phyloP scores from a whole-genome alignment of 352 stramenopile genomes.

The Elongisporangium senticosum region DNA sequence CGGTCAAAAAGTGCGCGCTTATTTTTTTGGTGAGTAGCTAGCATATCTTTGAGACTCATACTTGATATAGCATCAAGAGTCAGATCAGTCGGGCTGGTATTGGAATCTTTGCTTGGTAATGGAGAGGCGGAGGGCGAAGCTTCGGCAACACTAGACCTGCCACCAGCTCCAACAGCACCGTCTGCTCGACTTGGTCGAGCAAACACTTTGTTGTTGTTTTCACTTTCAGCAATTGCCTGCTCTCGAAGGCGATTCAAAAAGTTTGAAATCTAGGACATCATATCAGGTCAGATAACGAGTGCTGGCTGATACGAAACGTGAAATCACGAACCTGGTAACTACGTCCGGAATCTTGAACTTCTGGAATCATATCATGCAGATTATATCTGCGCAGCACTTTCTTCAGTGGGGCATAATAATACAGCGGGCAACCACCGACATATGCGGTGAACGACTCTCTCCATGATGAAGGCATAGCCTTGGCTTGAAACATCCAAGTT shows the following conservation, averaged over 20 bases:
- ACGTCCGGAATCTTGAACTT: conserved; percentile 72
- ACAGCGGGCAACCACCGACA: conserved; percentile 61
- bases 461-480: conserved; percentile 84
- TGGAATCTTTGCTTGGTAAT: conserved; percentile 16
- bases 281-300: conserved; percentile 1
- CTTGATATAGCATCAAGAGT: conserved; percentile 50
- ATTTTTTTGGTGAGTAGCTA: conserved; percentile 39
- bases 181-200: conserved; percentile 27
- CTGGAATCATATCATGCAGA: conserved; percentile 81
- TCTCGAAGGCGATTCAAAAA: conserved; percentile 70
- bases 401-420: conserved; percentile 80
- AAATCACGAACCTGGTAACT: conserved; percentile 63
- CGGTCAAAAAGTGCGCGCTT: conserved; percentile 52
- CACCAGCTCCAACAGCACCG: conserved; percentile 2
- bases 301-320: background rate
- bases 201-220: conserved; percentile 78
- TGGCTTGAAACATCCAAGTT: conserved; percentile 83
- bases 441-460: conserved; percentile 80
- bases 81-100: conserved; percentile 17
- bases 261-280: conserved; percentile 41
- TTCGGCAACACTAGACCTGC: conserved; percentile 16
- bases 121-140: conserved; percentile 33
- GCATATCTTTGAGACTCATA: conserved; percentile 63
- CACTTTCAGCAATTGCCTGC: conserved; percentile 65
- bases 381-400: conserved; percentile 86